Percentiles rank a stretch among this genome's conserved stretches.
Evolutionary conservation across 768 basidiomycete genomes (phyloP).

Genomic region (Hypsizygus marmoreus): DNA sequence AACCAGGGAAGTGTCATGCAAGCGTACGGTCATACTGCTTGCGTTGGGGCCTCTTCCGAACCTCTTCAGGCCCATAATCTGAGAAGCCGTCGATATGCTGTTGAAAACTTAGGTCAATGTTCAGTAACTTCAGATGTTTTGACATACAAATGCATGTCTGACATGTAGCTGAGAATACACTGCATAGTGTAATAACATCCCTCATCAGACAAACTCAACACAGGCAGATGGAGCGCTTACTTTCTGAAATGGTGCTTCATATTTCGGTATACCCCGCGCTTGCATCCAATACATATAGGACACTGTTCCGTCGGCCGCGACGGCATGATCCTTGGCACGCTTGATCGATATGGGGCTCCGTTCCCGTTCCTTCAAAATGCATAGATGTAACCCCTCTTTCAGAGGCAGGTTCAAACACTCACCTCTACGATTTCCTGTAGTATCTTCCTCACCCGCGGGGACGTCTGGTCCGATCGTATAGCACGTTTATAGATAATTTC

Average conservation of each 20-base stretch:
- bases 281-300: slow-evolving; percentile 81
- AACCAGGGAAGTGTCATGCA: neutral
- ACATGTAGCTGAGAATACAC: slow-evolving; percentile 81
- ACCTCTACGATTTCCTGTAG: slow-evolving; percentile 33
- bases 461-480: slow-evolving; percentile 33
- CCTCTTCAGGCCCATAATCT: slow-evolving; percentile 55
- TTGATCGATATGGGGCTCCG: slow-evolving; percentile 72
- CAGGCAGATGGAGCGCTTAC: slow-evolving; percentile 32
- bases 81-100: slow-evolving; percentile 59
- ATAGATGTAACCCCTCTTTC: neutral
- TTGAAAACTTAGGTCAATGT: slow-evolving; percentile 12
- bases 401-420: slow-evolving; percentile 8
- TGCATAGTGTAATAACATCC: slow-evolving; percentile 22
- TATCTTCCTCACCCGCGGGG: slow-evolving; percentile 34
- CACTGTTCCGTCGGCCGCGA: slow-evolving; percentile 46
- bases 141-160: slow-evolving; percentile 76
- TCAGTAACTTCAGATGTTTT: neutral
- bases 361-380: slow-evolving; percentile 54
- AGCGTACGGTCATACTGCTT: slow-evolving; percentile 63
- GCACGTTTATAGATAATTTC: slow-evolving; percentile 41
- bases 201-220: neutral
- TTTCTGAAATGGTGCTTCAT: slow-evolving; percentile 77
- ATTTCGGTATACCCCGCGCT: slow-evolving; percentile 64
- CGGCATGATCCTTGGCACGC: slow-evolving; percentile 45
- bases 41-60: slow-evolving; percentile 50